Percentiles rank a stretch among this genome's conserved stretches.
These are phyloP conservation scores for Kingdonia uniflora DNA, from an alignment of 164 flowering plant species.

Conservation along the genomic window DNA sequence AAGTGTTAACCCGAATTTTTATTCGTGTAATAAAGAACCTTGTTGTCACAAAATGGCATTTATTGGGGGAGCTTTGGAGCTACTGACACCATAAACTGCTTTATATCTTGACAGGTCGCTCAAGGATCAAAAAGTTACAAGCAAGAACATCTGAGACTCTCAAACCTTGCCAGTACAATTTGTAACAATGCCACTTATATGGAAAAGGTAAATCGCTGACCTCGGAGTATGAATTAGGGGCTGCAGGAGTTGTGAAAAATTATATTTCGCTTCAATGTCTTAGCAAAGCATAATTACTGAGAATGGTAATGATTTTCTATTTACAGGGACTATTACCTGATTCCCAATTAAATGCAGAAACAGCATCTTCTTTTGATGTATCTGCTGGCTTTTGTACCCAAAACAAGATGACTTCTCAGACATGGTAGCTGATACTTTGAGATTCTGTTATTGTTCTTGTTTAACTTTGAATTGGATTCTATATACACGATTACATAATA, in stretches of 20 bases:
- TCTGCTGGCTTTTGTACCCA: constrained; percentile 21
- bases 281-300: no score
- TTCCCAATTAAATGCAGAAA: constrained; percentile 28
- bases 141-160: constrained; percentile 27
- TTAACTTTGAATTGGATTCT: no score
- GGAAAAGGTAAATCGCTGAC: constrained; percentile 61
- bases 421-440: constrained; percentile 34
- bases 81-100: constrained; percentile 24
- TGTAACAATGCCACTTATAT: constrained; percentile 20
- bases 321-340: constrained; percentile 30
- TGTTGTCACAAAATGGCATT: no score
- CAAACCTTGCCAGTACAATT: constrained; percentile 29
- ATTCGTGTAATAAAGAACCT: no score
- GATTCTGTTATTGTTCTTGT: constrained; percentile 1
- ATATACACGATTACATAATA: no score
- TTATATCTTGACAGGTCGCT: constrained; percentile 21
- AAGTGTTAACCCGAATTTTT: no score
- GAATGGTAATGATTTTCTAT: constrained; percentile 10
- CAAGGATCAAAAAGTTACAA: constrained; percentile 25
- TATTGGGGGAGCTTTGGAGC: constrained; percentile 30
- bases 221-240: no score
- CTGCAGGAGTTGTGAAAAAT: no score
- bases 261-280: no score
- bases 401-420: constrained; percentile 22
- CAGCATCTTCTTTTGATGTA: constrained; percentile 32